These are phyloP conservation scores for Coprinopsis sp. DNA, from an alignment of 768 basidiomycete species.

Conservation along the genomic window DNA sequence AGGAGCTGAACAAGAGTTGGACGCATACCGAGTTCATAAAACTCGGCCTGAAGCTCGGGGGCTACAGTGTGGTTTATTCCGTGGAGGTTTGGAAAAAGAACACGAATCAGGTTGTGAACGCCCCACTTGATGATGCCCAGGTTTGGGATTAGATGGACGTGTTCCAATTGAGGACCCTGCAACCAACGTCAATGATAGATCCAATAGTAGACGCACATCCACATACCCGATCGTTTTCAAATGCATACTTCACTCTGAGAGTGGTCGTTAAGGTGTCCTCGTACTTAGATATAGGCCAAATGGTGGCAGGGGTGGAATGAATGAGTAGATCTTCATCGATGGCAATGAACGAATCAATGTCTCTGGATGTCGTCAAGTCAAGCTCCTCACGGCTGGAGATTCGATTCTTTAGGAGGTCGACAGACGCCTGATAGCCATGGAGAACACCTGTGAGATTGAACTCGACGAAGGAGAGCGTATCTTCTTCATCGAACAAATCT, in stretches of 20 bases:
- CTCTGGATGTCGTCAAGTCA: background rate
- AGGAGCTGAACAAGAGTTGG: background rate
- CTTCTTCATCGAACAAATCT: background rate
- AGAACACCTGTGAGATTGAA: background rate
- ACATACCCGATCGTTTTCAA: background rate
- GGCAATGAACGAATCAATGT: slow-evolving; percentile 2
- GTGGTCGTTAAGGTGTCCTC: slow-evolving; percentile 1
- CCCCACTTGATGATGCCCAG: background rate
- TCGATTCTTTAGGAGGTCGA: background rate
- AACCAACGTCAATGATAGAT: no score
- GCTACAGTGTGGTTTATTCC: background rate
- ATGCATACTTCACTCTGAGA: background rate
- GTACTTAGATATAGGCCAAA: background rate
- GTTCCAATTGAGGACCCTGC: no score
- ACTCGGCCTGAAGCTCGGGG: background rate
- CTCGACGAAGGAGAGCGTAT: background rate
- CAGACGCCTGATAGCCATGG: background rate
- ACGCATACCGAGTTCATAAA: background rate
- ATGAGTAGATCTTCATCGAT: background rate
- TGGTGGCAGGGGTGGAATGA: background rate
- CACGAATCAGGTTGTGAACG: background rate
- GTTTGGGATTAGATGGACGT: slow-evolving; percentile 2
- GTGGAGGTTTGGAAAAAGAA: background rate
- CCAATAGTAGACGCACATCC: background rate
- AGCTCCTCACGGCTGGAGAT: background rate